Evolutionary conservation across 768 basidiomycete genomes (phyloP), one percentile per base, ranked within the genome.

Genomic region (Pleurotus sapidus): DNA sequence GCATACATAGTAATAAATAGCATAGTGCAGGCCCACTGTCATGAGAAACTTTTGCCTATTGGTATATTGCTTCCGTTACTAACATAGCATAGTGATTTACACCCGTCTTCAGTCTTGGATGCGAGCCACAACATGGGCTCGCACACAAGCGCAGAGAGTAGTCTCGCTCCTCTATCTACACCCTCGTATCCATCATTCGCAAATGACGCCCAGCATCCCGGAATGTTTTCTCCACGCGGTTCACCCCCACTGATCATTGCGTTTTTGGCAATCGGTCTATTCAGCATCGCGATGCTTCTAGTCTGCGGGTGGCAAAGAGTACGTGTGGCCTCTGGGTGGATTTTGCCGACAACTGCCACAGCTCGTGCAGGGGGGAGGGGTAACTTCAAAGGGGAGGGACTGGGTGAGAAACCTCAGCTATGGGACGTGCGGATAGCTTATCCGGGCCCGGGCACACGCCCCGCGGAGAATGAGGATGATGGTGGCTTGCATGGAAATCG

Each of bases 191-290:
- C 27, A 23, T 20, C 46, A 1, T 20, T 15, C 24, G 24, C 17
- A 8, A 25, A 48, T 15, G 14, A 17, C 14, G 24, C 20, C 23
- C 12, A 39, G 9, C 39, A 7, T 2, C 49, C 20, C 14, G 20
- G n/a, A 38, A 50, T 39, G 14, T 69, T 76, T 59, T 62, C 71
- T n/a, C 62, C 72, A 1, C 61, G 61, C 1, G 73, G 70, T 9
- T 83, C 82, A 0, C 80, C 83, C 0, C 81, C 82, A 5, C 72
- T 87, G 60, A 80, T 88, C 46, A 73, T 86, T 38, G 83, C 80
- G 1, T 83, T 86, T 63, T 69, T 88, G 23, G 79, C 81, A n/a
- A 76, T 84, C 25, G 83, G 81, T 3, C 63, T 88, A 15, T 83
- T 86, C 60, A 67, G 71, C 17, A 67, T 75, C n/a, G 74, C 74